phyloP scores from a whole-genome alignment of 2,329 filamentous ascomycete species.

The Alternaria sp. region DNA sequence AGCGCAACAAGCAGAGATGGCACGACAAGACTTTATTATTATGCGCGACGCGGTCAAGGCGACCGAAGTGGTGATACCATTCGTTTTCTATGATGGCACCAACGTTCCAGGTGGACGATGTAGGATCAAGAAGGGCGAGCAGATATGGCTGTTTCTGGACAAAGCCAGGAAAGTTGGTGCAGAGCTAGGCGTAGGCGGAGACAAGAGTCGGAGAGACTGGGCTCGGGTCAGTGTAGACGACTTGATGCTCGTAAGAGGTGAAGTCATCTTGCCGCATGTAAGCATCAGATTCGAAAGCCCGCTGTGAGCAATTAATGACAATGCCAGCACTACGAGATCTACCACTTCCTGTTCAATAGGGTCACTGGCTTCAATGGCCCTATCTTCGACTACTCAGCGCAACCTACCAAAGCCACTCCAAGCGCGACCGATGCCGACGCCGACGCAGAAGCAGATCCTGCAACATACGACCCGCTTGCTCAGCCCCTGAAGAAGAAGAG shows the following conservation, averaged over 20 bases:
- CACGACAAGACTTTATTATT: slow-evolving; percentile 80
- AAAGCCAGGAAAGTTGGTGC: slow-evolving; percentile 90
- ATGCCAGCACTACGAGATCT: slow-evolving; percentile 90
- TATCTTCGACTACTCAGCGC: slow-evolving; percentile 78
- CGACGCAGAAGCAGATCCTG: slow-evolving; percentile 30
- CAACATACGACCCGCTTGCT: slow-evolving; percentile 55
- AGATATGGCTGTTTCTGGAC: slow-evolving; percentile 91
- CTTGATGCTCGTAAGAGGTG: slow-evolving; percentile 88
- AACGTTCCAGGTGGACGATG: slow-evolving; percentile 86
- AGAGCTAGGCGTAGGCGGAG: slow-evolving; percentile 74
- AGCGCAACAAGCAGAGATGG: slow-evolving; percentile 75
- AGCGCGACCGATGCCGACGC: slow-evolving; percentile 21
- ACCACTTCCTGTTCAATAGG: slow-evolving; percentile 94
- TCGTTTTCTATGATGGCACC: slow-evolving; percentile 96
- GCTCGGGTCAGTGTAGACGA: slow-evolving; percentile 94
- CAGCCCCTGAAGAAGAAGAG: slow-evolving; percentile 47
- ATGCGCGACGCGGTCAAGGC: slow-evolving; percentile 88
- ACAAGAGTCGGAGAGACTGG: slow-evolving; percentile 81
- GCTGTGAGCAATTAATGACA: slow-evolving; percentile 21
- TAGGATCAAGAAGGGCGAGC: slow-evolving; percentile 90
- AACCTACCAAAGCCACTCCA: slow-evolving; percentile 56
- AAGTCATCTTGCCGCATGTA: slow-evolving; percentile 93
- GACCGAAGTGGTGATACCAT: slow-evolving; percentile 89
- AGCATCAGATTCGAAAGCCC: slow-evolving; percentile 31
- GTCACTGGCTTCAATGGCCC: slow-evolving; percentile 75